Conservation (phyloP, 2,329 filamentous ascomycete species). For the Ceratocystis papillata region DNA sequence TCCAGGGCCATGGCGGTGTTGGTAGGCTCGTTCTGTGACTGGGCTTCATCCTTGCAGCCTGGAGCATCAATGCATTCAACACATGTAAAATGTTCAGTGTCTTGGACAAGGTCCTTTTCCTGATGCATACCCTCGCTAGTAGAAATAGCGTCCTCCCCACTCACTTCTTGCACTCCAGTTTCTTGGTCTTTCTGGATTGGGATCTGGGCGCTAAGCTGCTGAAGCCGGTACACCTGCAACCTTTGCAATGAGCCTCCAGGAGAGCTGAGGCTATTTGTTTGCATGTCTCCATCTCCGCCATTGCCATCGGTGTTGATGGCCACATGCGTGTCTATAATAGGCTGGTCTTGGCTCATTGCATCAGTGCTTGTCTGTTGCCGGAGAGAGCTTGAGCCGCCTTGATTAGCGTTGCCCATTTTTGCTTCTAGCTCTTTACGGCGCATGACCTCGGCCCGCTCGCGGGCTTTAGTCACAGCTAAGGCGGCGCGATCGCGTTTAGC, state of each 20-base stretch:
- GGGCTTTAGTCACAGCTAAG: conserved; percentile 21
- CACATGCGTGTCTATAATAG: background rate
- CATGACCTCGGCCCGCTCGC: conserved; percentile 18
- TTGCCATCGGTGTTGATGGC: background rate
- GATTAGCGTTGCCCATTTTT: background rate
- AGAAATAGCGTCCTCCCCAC: background rate
- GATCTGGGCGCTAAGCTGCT: background rate
- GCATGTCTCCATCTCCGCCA: background rate
- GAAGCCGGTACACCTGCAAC: background rate
- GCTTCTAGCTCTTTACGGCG: conserved; percentile 11
- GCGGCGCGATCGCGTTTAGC: conserved; percentile 24
- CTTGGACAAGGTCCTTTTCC: background rate
- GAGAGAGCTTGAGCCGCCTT: background rate
- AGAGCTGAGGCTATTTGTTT: background rate
- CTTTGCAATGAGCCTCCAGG: background rate
- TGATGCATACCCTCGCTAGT: background rate
- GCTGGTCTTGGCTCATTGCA: background rate
- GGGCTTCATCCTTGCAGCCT: background rate
- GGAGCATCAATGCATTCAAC: background rate
- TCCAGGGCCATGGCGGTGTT: background rate
- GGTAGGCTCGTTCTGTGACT: background rate
- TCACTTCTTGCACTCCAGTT: background rate
- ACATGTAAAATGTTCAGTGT: background rate
- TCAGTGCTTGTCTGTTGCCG: background rate
- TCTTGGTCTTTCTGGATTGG: background rate